These are phyloP conservation scores for Pichia sporocuriosa DNA, from an alignment of 805 yeast genomes.

Conservation along the genomic window DNA sequence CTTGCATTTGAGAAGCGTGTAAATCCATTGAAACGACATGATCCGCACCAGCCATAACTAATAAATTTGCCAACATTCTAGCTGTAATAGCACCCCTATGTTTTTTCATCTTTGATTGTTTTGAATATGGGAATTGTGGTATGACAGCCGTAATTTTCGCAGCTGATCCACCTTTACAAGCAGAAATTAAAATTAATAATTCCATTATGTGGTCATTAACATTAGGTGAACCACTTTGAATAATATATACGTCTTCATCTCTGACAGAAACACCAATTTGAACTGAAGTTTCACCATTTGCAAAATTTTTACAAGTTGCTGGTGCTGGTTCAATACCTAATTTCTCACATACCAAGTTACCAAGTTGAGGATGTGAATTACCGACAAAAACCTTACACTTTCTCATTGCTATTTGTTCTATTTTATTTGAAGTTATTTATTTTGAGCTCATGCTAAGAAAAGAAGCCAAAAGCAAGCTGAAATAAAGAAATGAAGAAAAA, in stretches of 20 bases:
- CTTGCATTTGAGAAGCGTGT: constrained; percentile 98
- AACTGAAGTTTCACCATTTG: constrained; percentile 96
- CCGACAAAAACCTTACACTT: constrained; percentile 97
- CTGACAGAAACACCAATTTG: constrained; percentile 92
- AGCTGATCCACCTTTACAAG: constrained; percentile 98
- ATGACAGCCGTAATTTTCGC: constrained; percentile 93
- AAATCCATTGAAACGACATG: constrained; percentile 97
- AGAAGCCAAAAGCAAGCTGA: too few species aligned
- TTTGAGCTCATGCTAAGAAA: too few species aligned
- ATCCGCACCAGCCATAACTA: constrained; percentile 98
- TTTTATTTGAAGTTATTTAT: neutral
- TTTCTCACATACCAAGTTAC: constrained; percentile 80
- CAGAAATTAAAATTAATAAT: constrained; percentile 82
- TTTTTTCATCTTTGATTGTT: constrained; percentile 97
- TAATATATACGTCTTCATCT: constrained; percentile 93
- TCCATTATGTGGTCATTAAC: constrained; percentile 96
- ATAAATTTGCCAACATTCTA: constrained; percentile 89
- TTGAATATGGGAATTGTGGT: constrained; percentile 96
- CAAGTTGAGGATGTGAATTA: constrained; percentile 92
- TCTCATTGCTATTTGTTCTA: constrained; percentile 51
- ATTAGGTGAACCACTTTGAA: constrained; percentile 85
- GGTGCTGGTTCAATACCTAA: constrained; percentile 93
- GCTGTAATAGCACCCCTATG: constrained; percentile 99
- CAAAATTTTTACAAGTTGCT: constrained; percentile 82
- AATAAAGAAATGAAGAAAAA: neutral